A percentile compares a stretch with the other conserved stretches of the same genome.
Evolutionary conservation across 345 rosid species (phyloP).

Genomic region (Salix suchowensis): DNA sequence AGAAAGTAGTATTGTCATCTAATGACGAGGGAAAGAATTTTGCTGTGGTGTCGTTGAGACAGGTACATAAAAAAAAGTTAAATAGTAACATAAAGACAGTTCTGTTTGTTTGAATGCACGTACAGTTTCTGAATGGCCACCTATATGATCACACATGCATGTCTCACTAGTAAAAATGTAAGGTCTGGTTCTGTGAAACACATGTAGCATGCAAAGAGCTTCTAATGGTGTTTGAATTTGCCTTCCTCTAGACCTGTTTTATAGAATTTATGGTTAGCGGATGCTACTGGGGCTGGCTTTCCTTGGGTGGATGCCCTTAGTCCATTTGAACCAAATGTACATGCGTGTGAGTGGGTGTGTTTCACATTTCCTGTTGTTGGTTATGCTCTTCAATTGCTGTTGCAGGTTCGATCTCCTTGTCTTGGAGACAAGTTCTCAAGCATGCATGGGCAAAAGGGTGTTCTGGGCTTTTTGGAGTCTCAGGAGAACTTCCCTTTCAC

Average conservation of each 20-base stretch:
- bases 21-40: conserved; percentile 93
- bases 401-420: conserved; percentile 77
- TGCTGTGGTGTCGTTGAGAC: conserved; percentile 82
- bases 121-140: not conserved
- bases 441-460: conserved; percentile 99
- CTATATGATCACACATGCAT: not conserved
- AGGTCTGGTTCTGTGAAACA: not conserved
- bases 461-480: conserved; percentile 79
- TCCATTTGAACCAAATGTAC: not conserved
- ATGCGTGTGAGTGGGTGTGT: not conserved
- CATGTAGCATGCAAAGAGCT: not conserved
- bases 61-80: conserved; percentile 32
- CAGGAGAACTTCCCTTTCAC: conserved; percentile 93
- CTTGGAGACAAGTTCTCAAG: conserved; percentile 95
- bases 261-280: not conserved
- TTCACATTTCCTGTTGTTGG: not conserved
- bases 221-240: not conserved
- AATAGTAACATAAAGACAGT: no score
- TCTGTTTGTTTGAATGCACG: not conserved
- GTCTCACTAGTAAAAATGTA: not conserved
- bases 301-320: not conserved
- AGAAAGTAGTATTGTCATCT: conserved; percentile 80
- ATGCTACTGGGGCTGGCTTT: not conserved
- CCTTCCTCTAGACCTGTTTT: not conserved
- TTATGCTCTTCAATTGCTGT: not conserved